These are phyloP conservation scores for Pyronema domesticum DNA, from an alignment of 495 filamentous ascomycete genomes.

Conservation along the genomic window DNA sequence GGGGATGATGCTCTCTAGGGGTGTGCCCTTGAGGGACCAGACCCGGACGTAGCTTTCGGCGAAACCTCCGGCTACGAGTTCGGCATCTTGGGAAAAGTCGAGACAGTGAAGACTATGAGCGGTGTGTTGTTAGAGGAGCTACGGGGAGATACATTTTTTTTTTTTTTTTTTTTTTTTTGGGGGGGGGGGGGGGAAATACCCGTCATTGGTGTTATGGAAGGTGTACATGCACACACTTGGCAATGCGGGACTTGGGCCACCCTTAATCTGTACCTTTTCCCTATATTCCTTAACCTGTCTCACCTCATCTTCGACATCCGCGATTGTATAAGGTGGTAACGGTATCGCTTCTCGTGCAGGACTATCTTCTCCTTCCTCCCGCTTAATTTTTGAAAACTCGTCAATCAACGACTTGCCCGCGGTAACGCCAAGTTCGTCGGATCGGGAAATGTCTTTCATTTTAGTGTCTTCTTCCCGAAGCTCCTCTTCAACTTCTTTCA, in stretches of 20 bases:
- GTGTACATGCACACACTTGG: slow-evolving; percentile 82
- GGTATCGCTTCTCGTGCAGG: slow-evolving; percentile 62
- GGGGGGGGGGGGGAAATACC: slow-evolving; percentile 40
- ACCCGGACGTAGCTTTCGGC: slow-evolving; percentile 88
- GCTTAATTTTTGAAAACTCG: slow-evolving; percentile 50
- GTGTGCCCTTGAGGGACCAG: slow-evolving; percentile 69
- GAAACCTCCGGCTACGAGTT: slow-evolving; percentile 69
- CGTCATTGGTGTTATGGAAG: slow-evolving; percentile 86
- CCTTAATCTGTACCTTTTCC: slow-evolving; percentile 69
- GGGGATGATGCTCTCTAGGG: slow-evolving; percentile 34
- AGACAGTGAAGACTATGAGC: slow-evolving; percentile 59
- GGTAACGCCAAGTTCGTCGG: slow-evolving; percentile 41
- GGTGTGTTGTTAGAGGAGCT: slow-evolving; percentile 8
- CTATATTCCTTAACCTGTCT: slow-evolving; percentile 87
- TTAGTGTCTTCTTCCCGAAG: slow-evolving; percentile 60
- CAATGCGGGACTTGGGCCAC: slow-evolving; percentile 32
- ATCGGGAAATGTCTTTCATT: slow-evolving; percentile 59
- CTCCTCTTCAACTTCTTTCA: slow-evolving; percentile 65
- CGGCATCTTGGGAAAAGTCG: slow-evolving; percentile 79
- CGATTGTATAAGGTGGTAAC: slow-evolving; percentile 62
- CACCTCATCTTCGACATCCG: slow-evolving; percentile 85
- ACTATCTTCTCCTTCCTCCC: slow-evolving; percentile 70
- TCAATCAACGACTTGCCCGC: slow-evolving; percentile 14
- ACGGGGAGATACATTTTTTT: neutral
- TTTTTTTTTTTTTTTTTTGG: too few species aligned